Evolutionary conservation across 2,329 filamentous ascomycete species (phyloP).

Genomic region (Epichloe coenophiala): DNA sequence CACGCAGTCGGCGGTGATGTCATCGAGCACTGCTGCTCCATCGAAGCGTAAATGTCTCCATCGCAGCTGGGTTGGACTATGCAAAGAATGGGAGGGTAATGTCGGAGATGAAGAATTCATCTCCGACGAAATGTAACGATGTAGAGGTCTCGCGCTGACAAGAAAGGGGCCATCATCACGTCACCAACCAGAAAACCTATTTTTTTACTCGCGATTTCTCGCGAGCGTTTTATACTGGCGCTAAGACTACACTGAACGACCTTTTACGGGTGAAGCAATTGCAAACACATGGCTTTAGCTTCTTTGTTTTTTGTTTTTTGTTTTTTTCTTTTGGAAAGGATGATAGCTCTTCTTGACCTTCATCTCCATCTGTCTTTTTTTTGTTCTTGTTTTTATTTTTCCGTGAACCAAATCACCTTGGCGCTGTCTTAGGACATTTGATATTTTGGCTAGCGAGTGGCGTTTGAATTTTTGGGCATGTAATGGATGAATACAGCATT

Average conservation of each 20-base stretch:
- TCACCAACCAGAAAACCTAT: too few species aligned
- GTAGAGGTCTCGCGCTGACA: too few species aligned
- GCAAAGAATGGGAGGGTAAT: constrained; percentile 22
- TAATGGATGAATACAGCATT: neutral
- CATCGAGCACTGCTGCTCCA: constrained; percentile 13
- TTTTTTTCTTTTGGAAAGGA: too few species aligned
- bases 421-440: neutral
- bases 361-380: neutral
- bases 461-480: constrained; percentile 2
- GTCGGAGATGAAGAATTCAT: constrained; percentile 10
- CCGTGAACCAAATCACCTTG: neutral
- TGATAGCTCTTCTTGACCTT: too few species aligned
- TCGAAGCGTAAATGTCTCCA: constrained; percentile 19
- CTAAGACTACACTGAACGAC: too few species aligned
- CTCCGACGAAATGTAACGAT: constrained; percentile 19
- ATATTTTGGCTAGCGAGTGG: neutral
- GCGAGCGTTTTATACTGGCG: too few species aligned
- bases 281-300: too few species aligned
- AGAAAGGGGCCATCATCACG: too few species aligned
- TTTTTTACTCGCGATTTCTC: too few species aligned
- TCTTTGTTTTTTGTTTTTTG: too few species aligned
- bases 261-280: too few species aligned
- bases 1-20: constrained; percentile 14
- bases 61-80: constrained; percentile 28
- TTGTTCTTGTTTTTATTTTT: neutral